Percentiles rank a stretch among this genome's conserved stretches.
phyloP scores from a whole-genome alignment of 352 stramenopile species.

The Peronospora tabacina region DNA sequence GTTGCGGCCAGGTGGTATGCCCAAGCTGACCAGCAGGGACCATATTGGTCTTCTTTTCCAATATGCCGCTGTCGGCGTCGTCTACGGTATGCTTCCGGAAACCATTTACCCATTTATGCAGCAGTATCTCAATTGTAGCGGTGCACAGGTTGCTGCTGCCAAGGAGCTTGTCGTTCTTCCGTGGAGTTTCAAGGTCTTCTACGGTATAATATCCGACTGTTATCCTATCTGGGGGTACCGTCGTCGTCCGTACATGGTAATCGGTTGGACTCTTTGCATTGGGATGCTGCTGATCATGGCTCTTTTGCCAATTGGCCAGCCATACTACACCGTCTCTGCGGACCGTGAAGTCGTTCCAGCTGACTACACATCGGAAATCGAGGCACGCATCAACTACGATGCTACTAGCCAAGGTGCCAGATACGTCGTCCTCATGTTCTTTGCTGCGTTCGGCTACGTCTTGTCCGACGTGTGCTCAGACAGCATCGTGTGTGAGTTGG shows the following conservation, averaged over 20 bases:
- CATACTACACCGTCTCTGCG: slow-evolving; percentile 41
- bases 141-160: slow-evolving; percentile 39
- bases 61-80: slow-evolving; percentile 41
- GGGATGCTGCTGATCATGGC: slow-evolving; percentile 46
- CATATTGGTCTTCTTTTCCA: slow-evolving; percentile 42
- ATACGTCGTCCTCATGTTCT: slow-evolving; percentile 49
- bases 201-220: slow-evolving; percentile 29
- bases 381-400: slow-evolving; percentile 34
- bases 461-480: slow-evolving; percentile 57
- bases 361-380: slow-evolving; percentile 28
- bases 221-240: slow-evolving; percentile 49
- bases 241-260: slow-evolving; percentile 52
- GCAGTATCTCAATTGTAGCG: slow-evolving; percentile 47
- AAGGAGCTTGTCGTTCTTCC: slow-evolving; percentile 38
- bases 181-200: slow-evolving; percentile 62
- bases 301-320: slow-evolving; percentile 30
- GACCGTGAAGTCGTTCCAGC: slow-evolving; percentile 21
- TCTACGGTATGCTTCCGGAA: slow-evolving; percentile 39
- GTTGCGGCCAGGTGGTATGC: slow-evolving; percentile 28
- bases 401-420: slow-evolving; percentile 28
- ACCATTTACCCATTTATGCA: slow-evolving; percentile 48
- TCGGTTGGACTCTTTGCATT: slow-evolving; percentile 45
- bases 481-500: slow-evolving; percentile 48
- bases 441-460: slow-evolving; percentile 57
- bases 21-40: slow-evolving; percentile 30